Evolutionary conservation across 148 eudicot species (phyloP).

Genomic region (Rhododendron williamsianum): DNA sequence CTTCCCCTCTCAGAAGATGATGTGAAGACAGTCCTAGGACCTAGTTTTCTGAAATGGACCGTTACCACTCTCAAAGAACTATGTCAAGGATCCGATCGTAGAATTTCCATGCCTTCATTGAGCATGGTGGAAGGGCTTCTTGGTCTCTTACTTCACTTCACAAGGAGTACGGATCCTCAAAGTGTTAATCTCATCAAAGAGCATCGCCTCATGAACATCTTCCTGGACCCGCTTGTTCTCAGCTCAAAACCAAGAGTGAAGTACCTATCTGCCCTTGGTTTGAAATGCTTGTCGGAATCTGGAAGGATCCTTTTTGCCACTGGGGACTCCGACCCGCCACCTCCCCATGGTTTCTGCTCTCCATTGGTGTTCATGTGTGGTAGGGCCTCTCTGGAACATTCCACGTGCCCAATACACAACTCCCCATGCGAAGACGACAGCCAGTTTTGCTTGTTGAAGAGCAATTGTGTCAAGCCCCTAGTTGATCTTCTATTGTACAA

Average conservation of each 20-base stretch:
- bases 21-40: conserved; percentile 42
- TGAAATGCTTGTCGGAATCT: conserved; percentile 46
- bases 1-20: conserved; percentile 47
- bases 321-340: conserved; percentile 35
- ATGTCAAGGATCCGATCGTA: conserved; percentile 20
- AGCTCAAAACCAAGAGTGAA: conserved; percentile 45
- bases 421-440: conserved; percentile 44
- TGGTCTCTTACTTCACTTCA: conserved; percentile 55
- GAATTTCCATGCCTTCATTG: conserved; percentile 28
- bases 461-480: conserved; percentile 49
- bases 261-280: conserved; percentile 43
- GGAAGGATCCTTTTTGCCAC: conserved; percentile 30
- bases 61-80: conserved; percentile 42
- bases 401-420: conserved; percentile 53
- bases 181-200: conserved; percentile 37
- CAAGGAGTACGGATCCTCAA: conserved; percentile 33
- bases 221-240: conserved; percentile 34
- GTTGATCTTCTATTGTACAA: conserved; percentile 38
- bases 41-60: conserved; percentile 43
- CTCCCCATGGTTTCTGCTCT: conserved; percentile 56
- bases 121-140: conserved; percentile 58
- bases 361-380: conserved; percentile 52
- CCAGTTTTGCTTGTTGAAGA: conserved; percentile 50
- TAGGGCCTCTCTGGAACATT: conserved; percentile 20
- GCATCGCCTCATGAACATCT: conserved; percentile 40